Base-by-base conservation (phyloP, 345 rosid genomes). In the Hibiscus mutabilis region DNA sequence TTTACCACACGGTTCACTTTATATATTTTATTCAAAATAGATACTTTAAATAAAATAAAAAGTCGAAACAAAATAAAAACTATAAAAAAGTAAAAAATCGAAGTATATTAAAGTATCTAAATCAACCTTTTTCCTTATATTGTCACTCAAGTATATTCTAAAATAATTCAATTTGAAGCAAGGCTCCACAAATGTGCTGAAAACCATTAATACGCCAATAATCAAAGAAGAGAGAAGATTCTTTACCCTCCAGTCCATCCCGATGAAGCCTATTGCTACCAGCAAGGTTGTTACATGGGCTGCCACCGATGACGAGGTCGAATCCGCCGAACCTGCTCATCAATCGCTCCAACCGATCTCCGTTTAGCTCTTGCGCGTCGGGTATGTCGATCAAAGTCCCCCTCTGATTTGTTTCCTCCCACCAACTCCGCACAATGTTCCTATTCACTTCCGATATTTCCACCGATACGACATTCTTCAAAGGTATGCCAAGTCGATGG, bases 231-330 rank as follows among this genome's bases (percentile, higher is more conserved):
- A 94, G 88, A 0, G 89, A 68, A 4, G 98, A 94, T 6, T 94
- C 85, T 24, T 81, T 84, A 68, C 98, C 97, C 75, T 84, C 98
- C 2, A 94, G 91, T 22, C 97, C 98, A 75, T 80, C 85, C 5
- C 98, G 65, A 63, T 73, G 83, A 40, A 81, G 82, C 63, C 98
- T 73, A 53, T 94, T 94, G 80, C 96, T 89, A 5, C 98, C 98
- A 0, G 97, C 83, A 0, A 91, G 89, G 74, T 94, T 94, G 72
- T 94, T 94, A 61, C 98, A 94, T 0, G 97, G 97, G 35, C 98
- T 94, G 8, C 98, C 98, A 15, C 98, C 98, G 21, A 94, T 74
- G 5, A 94, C 84, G 0, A 94, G 92, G 82, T 94, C 98, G 10
- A 94, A 94, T 21, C 92, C 95, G 0, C 98, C 97, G 73, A 73